These are phyloP conservation scores for Pleurotus giganteus DNA, from an alignment of 768 basidiomycete genomes.

Conservation along the genomic window DNA sequence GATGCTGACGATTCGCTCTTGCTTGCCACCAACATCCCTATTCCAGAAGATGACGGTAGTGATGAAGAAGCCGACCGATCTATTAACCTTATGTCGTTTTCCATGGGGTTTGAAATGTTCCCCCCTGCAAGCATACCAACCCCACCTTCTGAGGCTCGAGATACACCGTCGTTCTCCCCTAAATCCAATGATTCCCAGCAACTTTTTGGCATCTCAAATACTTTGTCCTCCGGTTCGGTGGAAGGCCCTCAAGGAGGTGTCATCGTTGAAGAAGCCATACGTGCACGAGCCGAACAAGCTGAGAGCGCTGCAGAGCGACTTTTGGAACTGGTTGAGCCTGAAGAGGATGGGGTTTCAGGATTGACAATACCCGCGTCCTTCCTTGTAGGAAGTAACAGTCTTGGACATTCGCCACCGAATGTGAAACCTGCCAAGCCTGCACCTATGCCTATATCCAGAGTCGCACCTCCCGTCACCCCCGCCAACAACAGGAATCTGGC, in stretches of 20 bases:
- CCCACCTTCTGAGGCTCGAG: constrained; percentile 34
- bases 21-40: constrained; percentile 68
- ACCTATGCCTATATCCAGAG: constrained; percentile 31
- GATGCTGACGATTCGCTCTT: constrained; percentile 62
- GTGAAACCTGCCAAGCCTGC: constrained; percentile 33
- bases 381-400: constrained; percentile 36
- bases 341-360: constrained; percentile 54
- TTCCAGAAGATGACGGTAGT: constrained; percentile 63
- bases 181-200: constrained; percentile 49
- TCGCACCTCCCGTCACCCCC: constrained; percentile 60
- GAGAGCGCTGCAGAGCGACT: constrained; percentile 89
- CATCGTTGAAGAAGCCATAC: constrained; percentile 76
- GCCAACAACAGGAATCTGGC: constrained; percentile 46
- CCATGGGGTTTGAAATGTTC: constrained; percentile 59
- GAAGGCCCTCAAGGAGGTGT: constrained; percentile 40
- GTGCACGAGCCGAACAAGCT: constrained; percentile 88
- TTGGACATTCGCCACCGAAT: constrained; percentile 35
- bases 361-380: constrained; percentile 57
- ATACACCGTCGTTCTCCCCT: constrained; percentile 50
- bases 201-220: constrained; percentile 49
- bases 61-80: constrained; percentile 67
- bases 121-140: constrained; percentile 25
- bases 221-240: constrained; percentile 56
- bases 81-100: constrained; percentile 69
- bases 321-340: constrained; percentile 81